Evolutionary conservation across 1,284 basidiomycete genomes (phyloP).

Genomic region (Cutaneotrichosporon dermatis): DNA sequence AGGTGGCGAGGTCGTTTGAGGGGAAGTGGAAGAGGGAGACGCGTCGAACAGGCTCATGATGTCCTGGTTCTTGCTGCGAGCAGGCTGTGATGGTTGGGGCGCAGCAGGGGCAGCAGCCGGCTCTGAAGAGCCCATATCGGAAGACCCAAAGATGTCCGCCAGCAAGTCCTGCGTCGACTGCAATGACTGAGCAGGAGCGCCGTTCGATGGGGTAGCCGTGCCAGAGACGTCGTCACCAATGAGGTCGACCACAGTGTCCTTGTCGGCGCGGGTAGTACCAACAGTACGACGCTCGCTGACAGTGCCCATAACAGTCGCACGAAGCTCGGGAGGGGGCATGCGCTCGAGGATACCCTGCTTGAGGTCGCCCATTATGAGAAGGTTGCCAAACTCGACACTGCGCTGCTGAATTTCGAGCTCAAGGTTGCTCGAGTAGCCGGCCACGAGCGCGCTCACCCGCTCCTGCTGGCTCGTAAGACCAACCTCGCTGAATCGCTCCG

Average conservation of each 20-base stretch:
- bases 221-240: slow-evolving; percentile 66
- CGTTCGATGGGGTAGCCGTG: slow-evolving; percentile 30
- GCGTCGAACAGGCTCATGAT: slow-evolving; percentile 85
- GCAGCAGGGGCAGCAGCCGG: slow-evolving; percentile 51
- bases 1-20: slow-evolving; percentile 17
- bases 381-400: slow-evolving; percentile 85
- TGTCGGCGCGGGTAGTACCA: slow-evolving; percentile 73
- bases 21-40: slow-evolving; percentile 26
- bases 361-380: slow-evolving; percentile 69
- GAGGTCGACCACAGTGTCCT: slow-evolving; percentile 67
- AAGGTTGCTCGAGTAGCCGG: slow-evolving; percentile 71
- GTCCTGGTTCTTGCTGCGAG: slow-evolving; percentile 62
- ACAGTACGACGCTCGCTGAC: slow-evolving; percentile 90
- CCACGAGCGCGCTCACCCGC: slow-evolving; percentile 70
- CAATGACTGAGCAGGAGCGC: slow-evolving; percentile 41
- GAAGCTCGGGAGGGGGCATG: slow-evolving; percentile 97
- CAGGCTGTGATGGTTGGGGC: slow-evolving; percentile 50
- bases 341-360: slow-evolving; percentile 89
- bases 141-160: slow-evolving; percentile 83
- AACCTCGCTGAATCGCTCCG: slow-evolving; percentile 59
- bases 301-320: slow-evolving; percentile 85
- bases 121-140: slow-evolving; percentile 33
- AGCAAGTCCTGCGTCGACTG: slow-evolving; percentile 84
- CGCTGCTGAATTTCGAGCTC: slow-evolving; percentile 96
- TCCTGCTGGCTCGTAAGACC: slow-evolving; percentile 64